A percentile compares a stretch with the other conserved stretches of the same genome.
Evolutionary conservation across 2,329 filamentous ascomycete species (phyloP).

Genomic region (Cladosporium austrohemisphaericum): DNA sequence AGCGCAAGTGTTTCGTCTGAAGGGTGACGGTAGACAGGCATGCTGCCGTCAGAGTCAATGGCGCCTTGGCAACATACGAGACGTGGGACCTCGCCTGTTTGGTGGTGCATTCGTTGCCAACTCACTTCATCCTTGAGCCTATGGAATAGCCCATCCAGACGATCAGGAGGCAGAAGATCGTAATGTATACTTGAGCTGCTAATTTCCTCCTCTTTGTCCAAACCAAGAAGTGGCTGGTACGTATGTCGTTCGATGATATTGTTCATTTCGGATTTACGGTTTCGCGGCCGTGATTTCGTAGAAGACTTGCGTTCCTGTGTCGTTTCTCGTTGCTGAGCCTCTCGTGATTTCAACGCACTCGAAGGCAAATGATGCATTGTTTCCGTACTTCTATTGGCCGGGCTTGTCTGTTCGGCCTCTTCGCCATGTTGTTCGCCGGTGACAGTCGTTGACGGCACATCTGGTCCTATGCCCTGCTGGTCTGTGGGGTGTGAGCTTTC

Average conservation of each 20-base stretch:
- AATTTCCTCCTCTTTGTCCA: conserved; percentile 43
- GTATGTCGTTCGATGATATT: neutral
- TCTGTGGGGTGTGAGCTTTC: conserved; percentile 16
- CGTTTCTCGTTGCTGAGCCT: neutral
- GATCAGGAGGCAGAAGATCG: conserved; percentile 59
- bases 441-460: neutral
- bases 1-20: conserved; percentile 81
- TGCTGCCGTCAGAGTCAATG: conserved; percentile 68
- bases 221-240: conserved; percentile 25
- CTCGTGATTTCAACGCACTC: neutral
- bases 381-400: too few species aligned
- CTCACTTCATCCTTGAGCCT: conserved; percentile 68
- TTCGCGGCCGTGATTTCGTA: neutral
- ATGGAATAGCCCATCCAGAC: conserved; percentile 60
- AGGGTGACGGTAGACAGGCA: conserved; percentile 92
- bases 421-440: neutral
- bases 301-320: neutral
- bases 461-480: conserved; percentile 17
- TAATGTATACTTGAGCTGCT: conserved; percentile 72
- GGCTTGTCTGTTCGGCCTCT: neutral
- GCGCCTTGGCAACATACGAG: conserved; percentile 85
- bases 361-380: too few species aligned
- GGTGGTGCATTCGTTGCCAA: conserved; percentile 92
- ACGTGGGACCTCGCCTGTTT: conserved; percentile 84
- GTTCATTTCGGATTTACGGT: neutral